A percentile compares a stretch with the other conserved stretches of the same genome.
phyloP scores from a whole-genome alignment of 371 early-diverging fungal genomes.

The Apophysomyces elegans region DNA sequence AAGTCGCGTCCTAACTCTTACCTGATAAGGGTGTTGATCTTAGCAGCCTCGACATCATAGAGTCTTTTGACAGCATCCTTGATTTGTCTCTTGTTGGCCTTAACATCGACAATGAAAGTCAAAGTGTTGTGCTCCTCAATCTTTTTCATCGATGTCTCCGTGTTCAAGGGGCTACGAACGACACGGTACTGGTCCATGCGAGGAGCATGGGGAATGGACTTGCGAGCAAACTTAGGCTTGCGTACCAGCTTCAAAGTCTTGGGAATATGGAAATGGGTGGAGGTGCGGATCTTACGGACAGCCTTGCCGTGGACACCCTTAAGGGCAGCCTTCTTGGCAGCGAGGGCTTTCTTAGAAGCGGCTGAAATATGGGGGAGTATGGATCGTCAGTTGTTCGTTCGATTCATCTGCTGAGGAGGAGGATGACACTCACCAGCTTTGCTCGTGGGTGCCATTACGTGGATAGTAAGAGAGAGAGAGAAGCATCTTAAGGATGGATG shows the following conservation, averaged over 20 bases:
- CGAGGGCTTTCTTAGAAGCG: constrained; percentile 71
- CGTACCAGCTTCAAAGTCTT: constrained; percentile 89
- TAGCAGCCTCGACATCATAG: constrained; percentile 91
- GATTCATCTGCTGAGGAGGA: neutral
- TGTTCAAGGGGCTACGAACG: constrained; percentile 92
- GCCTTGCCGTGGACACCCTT: constrained; percentile 84
- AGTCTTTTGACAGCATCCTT: constrained; percentile 94
- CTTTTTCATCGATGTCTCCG: constrained; percentile 98
- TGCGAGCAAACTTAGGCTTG: constrained; percentile 88
- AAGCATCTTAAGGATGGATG: neutral
- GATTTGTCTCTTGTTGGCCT: constrained; percentile 98
- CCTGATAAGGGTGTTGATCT: constrained; percentile 96
- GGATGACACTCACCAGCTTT: constrained; percentile 9
- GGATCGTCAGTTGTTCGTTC: neutral
- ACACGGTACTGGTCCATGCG: constrained; percentile 85
- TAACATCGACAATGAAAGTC: constrained; percentile 94
- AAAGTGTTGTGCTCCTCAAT: constrained; percentile 99
- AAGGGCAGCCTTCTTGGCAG: constrained; percentile 84
- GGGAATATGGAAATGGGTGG: constrained; percentile 90
- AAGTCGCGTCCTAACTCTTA: constrained; percentile 30
- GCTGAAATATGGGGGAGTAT: constrained; percentile 27
- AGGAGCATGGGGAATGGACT: constrained; percentile 76
- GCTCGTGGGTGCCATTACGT: constrained; percentile 8
- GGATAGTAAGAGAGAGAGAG: constrained; percentile 5
- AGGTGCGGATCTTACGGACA: constrained; percentile 85